A percentile compares a stretch with the other conserved stretches of the same genome.
Evolutionary conservation across 225 moss, liverwort and hornwort species (phyloP).

Genomic region (Bryum argenteum): DNA sequence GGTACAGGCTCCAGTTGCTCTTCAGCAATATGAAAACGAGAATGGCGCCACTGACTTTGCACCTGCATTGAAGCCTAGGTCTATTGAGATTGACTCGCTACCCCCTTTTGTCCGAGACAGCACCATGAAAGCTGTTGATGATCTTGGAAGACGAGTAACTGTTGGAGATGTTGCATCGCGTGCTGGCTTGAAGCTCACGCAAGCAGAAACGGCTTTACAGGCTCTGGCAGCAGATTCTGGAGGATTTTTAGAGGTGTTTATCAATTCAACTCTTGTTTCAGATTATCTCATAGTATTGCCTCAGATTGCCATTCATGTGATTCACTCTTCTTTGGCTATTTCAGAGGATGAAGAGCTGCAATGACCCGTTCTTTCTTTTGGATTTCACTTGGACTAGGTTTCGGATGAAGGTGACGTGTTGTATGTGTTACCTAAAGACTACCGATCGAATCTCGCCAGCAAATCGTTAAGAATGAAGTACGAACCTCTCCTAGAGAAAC

Average conservation of each 20-base stretch:
- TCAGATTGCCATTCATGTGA: background rate
- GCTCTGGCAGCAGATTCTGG: slow-evolving; percentile 94
- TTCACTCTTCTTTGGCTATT: slow-evolving; percentile 4
- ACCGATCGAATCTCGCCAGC: slow-evolving; percentile 70
- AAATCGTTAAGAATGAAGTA: slow-evolving; percentile 94
- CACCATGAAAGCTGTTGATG: slow-evolving; percentile 95
- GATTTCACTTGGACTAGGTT: slow-evolving; percentile 57
- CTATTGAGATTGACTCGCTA: slow-evolving; percentile 78
- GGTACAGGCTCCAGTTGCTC: slow-evolving; percentile 48
- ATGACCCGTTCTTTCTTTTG: slow-evolving; percentile 10
- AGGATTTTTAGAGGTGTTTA: slow-evolving; percentile 83
- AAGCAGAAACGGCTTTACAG: slow-evolving; percentile 58
- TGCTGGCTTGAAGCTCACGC: slow-evolving; percentile 62
- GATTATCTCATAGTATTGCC: background rate
- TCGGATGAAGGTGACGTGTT: slow-evolving; percentile 99
- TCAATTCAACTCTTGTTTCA: background rate
- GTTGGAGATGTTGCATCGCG: slow-evolving; percentile 92
- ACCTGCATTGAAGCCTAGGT: slow-evolving; percentile 62
- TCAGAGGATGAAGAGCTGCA: slow-evolving; percentile 8
- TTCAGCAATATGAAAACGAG: slow-evolving; percentile 62
- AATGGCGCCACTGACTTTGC: slow-evolving; percentile 52
- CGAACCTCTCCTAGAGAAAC: slow-evolving; percentile 82
- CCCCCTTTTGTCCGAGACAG: slow-evolving; percentile 90
- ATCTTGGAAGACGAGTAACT: slow-evolving; percentile 92
- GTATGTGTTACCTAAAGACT: slow-evolving; percentile 89